These are phyloP conservation scores for Testicularia cyperi DNA, from an alignment of 1,284 basidiomycete genomes.

Conservation along the genomic window DNA sequence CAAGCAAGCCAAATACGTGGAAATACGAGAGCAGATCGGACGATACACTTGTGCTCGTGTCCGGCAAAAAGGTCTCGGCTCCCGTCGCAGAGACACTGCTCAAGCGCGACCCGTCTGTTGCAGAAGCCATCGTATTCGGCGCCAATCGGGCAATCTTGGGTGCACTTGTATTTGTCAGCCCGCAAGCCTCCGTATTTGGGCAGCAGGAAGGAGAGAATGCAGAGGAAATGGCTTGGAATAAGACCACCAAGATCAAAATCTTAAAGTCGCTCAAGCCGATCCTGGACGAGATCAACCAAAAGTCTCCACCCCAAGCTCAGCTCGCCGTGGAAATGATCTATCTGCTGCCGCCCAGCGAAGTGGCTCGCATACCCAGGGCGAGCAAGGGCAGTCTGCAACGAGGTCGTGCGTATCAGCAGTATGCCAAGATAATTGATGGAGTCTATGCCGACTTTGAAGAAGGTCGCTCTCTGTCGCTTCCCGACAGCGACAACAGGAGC, in stretches of 20 bases:
- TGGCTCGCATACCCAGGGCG: slow-evolving; percentile 24
- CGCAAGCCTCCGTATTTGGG: slow-evolving; percentile 6
- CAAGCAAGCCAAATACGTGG: slow-evolving; percentile 11
- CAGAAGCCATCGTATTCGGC: slow-evolving; percentile 46
- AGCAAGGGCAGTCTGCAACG: slow-evolving; percentile 49
- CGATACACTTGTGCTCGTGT: slow-evolving; percentile 43
- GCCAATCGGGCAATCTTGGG: slow-evolving; percentile 41
- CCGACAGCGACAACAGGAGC: neutral
- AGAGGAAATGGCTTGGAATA: slow-evolving; percentile 3
- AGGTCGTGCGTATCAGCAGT: slow-evolving; percentile 29
- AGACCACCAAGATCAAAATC: slow-evolving; percentile 5
- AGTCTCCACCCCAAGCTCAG: slow-evolving; percentile 31
- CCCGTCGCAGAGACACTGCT: slow-evolving; percentile 26
- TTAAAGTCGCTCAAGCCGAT: slow-evolving; percentile 16
- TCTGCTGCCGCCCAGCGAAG: slow-evolving; percentile 11
- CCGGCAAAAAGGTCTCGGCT: slow-evolving; percentile 40
- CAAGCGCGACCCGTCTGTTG: slow-evolving; percentile 11
- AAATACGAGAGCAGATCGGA: slow-evolving; percentile 36
- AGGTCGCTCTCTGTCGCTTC: slow-evolving; percentile 19
- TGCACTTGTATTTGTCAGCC: slow-evolving; percentile 29
- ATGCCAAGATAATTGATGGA: slow-evolving; percentile 19
- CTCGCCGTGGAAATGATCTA: slow-evolving; percentile 34
- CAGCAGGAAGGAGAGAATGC: neutral
- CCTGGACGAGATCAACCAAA: slow-evolving; percentile 17
- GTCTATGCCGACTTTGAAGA: slow-evolving; percentile 40